These are phyloP conservation scores for Fusarium nanum DNA, from an alignment of 2,329 filamentous ascomycete genomes.

Conservation along the genomic window DNA sequence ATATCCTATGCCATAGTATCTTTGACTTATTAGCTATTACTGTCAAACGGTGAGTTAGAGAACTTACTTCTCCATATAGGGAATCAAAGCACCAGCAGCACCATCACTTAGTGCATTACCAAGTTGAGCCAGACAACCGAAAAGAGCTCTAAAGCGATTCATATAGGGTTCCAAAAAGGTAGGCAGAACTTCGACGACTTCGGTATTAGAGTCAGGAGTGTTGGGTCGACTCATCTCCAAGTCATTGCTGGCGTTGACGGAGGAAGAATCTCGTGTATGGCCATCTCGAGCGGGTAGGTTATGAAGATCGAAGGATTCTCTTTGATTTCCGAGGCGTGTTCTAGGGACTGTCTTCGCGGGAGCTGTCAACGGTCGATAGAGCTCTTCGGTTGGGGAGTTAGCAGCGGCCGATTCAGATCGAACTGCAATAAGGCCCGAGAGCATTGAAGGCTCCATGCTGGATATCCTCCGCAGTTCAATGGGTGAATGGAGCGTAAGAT, in stretches of 20 bases:
- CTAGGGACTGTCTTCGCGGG: slow-evolving; percentile 55
- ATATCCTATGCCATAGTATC: slow-evolving; percentile 79
- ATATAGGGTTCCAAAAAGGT: slow-evolving; percentile 70
- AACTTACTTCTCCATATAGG: slow-evolving; percentile 76
- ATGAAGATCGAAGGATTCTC: slow-evolving; percentile 48
- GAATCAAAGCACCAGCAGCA: slow-evolving; percentile 81
- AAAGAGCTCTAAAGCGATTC: slow-evolving; percentile 76
- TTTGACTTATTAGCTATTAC: slow-evolving; percentile 39
- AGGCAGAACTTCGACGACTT: slow-evolving; percentile 61
- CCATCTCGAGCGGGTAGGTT: slow-evolving; percentile 29
- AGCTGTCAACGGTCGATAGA: slow-evolving; percentile 41
- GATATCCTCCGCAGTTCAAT: not conserved
- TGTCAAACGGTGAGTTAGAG: not conserved
- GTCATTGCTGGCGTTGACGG: slow-evolving; percentile 39
- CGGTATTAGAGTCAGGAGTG: slow-evolving; percentile 55
- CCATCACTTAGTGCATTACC: slow-evolving; percentile 79
- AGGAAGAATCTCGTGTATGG: slow-evolving; percentile 14
- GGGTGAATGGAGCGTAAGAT: not conserved
- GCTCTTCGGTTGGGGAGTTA: slow-evolving; percentile 34
- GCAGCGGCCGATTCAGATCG: slow-evolving; percentile 46
- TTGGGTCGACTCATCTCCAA: slow-evolving; percentile 67
- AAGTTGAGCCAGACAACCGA: slow-evolving; percentile 73
- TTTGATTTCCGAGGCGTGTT: slow-evolving; percentile 54
- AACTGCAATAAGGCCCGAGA: slow-evolving; percentile 51
- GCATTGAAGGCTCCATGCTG: slow-evolving; percentile 51